Conservation (phyloP, 2,329 filamentous ascomycete species). For the Podosphaera fusca region DNA sequence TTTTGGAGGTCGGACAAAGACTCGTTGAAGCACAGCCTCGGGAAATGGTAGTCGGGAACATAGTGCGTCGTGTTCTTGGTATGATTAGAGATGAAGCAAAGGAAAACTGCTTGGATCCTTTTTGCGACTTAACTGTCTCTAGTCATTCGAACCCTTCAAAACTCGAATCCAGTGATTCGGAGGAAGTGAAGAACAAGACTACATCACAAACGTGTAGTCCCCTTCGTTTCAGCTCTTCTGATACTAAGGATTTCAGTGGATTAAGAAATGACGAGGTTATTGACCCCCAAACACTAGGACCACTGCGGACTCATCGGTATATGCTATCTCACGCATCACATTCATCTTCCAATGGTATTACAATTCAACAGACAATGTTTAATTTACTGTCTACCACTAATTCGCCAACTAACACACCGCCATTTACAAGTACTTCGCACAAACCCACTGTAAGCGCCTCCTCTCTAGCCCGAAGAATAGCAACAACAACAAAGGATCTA, state of each 20-base stretch:
- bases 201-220: constrained; percentile 8
- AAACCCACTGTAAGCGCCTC: constrained; percentile 10
- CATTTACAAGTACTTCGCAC: constrained; percentile 26
- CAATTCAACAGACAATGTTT: constrained; percentile 51
- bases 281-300: constrained; percentile 3
- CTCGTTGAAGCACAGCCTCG: constrained; percentile 62
- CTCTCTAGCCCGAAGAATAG: constrained; percentile 12
- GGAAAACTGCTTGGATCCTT: constrained; percentile 44
- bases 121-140: constrained; percentile 13
- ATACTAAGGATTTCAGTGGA: constrained; percentile 7
- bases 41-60: constrained; percentile 84
- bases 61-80: constrained; percentile 71
- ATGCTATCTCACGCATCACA: constrained; percentile 41
- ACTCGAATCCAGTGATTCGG: constrained; percentile 1
- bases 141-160: constrained; percentile 9
- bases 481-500: constrained; percentile 34
- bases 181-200: constrained; percentile 2
- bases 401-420: constrained; percentile 30
- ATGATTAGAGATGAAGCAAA: constrained; percentile 80
- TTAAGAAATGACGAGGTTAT: constrained; percentile 10
- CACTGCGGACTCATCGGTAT: constrained; percentile 25
- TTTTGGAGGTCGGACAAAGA: constrained; percentile 55
- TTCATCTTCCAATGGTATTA: constrained; percentile 27
- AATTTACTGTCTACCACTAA: constrained; percentile 55
- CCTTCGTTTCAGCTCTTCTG: constrained; percentile 12